phyloP scores from a whole-genome alignment of 345 rosid genomes.

The Noccaea bulbosa region DNA sequence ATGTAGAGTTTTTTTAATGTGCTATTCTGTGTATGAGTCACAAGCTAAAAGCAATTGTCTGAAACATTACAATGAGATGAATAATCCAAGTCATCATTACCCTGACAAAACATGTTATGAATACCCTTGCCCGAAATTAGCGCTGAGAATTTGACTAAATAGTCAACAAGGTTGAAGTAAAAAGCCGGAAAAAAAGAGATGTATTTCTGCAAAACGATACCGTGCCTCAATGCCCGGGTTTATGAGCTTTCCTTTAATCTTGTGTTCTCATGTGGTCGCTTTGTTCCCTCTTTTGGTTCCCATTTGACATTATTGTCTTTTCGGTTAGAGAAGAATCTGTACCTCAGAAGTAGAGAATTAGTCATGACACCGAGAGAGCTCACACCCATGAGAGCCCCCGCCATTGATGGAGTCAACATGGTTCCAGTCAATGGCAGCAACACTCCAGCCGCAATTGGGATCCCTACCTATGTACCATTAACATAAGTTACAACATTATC shows the following conservation, averaged over 20 bases:
- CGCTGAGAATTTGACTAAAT: neutral
- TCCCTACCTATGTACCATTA: conserved; percentile 60
- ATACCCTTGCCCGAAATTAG: neutral
- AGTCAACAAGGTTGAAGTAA: neutral
- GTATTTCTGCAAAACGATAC: conserved; percentile 24
- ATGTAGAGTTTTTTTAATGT: neutral
- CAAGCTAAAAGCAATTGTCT: conserved; percentile 10
- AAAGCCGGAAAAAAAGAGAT: neutral
- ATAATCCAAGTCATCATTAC: conserved; percentile 11
- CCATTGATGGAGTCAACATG: conserved; percentile 91
- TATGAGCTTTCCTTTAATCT: conserved; percentile 38
- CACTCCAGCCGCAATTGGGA: conserved; percentile 92
- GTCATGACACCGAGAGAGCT: conserved; percentile 96
- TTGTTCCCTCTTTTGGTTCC: conserved; percentile 40
- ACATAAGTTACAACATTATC: neutral
- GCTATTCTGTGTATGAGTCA: conserved; percentile 8
- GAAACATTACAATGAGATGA: neutral
- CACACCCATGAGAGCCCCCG: conserved; percentile 96
- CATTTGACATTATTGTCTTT: conserved; percentile 33
- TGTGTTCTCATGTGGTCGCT: conserved; percentile 33
- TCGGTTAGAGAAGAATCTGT: conserved; percentile 60
- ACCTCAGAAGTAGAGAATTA: conserved; percentile 77
- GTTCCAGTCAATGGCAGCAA: conserved; percentile 84
- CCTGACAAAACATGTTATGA: neutral
- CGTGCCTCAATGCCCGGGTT: conserved; percentile 1